Conservation (phyloP, 305 asterid species). For the Fraxinus sp. region DNA sequence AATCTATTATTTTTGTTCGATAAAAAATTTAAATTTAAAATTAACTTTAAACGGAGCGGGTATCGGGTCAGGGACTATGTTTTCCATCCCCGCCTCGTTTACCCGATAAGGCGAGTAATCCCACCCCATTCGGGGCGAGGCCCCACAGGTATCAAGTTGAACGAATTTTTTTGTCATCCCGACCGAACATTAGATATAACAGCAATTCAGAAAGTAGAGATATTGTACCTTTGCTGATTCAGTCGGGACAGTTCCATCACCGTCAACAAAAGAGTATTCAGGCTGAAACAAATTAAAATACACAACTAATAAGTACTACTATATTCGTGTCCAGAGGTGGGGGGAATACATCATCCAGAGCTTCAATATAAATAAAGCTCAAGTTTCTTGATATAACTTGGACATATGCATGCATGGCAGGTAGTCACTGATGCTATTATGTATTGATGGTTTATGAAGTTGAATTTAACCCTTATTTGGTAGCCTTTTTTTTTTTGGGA, state of each 20-base stretch:
- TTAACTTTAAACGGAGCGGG: no score
- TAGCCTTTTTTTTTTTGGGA: no score
- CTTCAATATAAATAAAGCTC: background rate
- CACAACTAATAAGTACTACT: background rate
- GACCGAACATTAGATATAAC: background rate
- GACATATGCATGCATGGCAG: background rate
- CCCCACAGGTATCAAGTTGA: no score
- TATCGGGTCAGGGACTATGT: no score
- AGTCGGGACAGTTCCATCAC: conserved; percentile 95
- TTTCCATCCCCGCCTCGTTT: no score
- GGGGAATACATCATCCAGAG: background rate
- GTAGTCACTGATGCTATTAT: background rate
- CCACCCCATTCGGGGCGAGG: no score
- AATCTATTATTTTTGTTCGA: no score
- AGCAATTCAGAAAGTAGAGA: background rate
- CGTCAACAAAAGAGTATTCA: conserved; percentile 68
- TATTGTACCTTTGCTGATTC: conserved; percentile 78
- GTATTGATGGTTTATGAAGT: background rate
- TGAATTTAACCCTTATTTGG: background rate
- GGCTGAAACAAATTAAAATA: conserved; percentile 53
- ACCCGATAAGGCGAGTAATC: no score
- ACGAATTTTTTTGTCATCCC: no score
- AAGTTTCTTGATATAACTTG: background rate
- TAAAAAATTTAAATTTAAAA: no score
- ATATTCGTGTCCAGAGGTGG: background rate